Base-by-base conservation (phyloP, 352 stramenopile species). In the Globisporangium nunn region DNA sequence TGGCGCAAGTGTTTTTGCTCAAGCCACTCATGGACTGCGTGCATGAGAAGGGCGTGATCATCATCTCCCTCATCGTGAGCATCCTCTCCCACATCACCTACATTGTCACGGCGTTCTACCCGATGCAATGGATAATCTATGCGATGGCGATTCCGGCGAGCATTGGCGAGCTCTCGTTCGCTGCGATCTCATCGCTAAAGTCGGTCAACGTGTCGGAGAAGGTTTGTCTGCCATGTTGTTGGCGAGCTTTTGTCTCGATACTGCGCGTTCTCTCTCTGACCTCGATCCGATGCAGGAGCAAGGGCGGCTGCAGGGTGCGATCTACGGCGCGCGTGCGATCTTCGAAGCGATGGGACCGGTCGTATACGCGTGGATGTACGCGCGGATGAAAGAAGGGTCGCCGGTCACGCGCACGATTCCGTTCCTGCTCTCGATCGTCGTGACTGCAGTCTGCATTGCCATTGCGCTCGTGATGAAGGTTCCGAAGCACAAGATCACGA, bases 301-400 rank as follows among this genome's bases (percentile, higher is more conserved):
- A 81, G 81, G 81, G 8, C 78, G 76, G 6, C 63, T 92, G 0
- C 81, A 92, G 59, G 79, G 81, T 3, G 77, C 78, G 29, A 85
- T 92, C 54, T 88, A 88, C 52, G 77, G 71, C 29, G 78, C 69
- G 11, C 72, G 81, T 4, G 81, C 74, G 3, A 66, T 88, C 41
- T 87, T 88, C 47, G 75, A 85, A 66, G 79, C 82, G 3, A 58
- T 64, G 0, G 82, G 75, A 3, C 79, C 82, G 0, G 54, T 92
- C 1, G 58, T 75, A 0, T 92, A 81, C 54, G 72, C 75, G 4
- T 70, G 58, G 23, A 56, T 92, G 41, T 92, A 90, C 54, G 67
- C 64, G 31, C 47, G 52, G 17, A 88, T 89, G 69, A 75, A 67
- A 18, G 56, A 67, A 2, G 44, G 81, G 30, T 71, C 63, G 4